Evolutionary conservation across 176 grass and related monocot genomes (phyloP), one percentile per base, ranked within the genome.

Genomic region (Musa schizocarpa): DNA sequence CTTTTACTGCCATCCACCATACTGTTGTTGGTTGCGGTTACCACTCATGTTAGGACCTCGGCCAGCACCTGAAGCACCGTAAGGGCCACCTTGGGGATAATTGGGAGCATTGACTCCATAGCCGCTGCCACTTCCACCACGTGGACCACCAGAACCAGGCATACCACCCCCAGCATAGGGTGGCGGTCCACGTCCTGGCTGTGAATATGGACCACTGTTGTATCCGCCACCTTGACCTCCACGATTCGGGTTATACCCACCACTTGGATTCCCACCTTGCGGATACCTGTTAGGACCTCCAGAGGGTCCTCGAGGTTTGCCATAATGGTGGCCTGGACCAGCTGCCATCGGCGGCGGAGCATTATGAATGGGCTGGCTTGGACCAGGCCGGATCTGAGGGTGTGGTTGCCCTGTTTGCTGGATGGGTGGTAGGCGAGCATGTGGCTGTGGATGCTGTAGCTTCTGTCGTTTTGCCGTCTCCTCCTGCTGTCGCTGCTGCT

Each of bases 391-490:
- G 57, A 96, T 88, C 52, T 85, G 85, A 68, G 85, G 80, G 74
- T 91, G 88, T 21, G 82, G 81, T 72, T 90, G 90, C 69, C 88
- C 88, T 7, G 88, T 55, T 23, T 93, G 88, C 81, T 99, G 88
- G 72, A 91, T 91, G n/a, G 90, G 90, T 83, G 95, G 95, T 65
- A 98, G 74, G 12, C 95, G 95, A 62, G 86, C 81, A 78, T 98
- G 95, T 24, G 95, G 86, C 10, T 85, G 88, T 65, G 90, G 88
- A 75, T 98, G 95, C 77, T 88, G 87, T 68, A 94, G n/a, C 68
- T 98, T 98, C 63, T 91, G 95, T 9, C 88, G 86, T 64, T 98
- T 98, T 1, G 90, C 88, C n/a, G 88, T 84, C 75, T 98, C 95
- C 66, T 89, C 90, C 80, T 92, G 90, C 76, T 98, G 95, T 58